Base-by-base conservation (phyloP, 495 filamentous ascomycete species). In the Penicillium riverlandense region DNA sequence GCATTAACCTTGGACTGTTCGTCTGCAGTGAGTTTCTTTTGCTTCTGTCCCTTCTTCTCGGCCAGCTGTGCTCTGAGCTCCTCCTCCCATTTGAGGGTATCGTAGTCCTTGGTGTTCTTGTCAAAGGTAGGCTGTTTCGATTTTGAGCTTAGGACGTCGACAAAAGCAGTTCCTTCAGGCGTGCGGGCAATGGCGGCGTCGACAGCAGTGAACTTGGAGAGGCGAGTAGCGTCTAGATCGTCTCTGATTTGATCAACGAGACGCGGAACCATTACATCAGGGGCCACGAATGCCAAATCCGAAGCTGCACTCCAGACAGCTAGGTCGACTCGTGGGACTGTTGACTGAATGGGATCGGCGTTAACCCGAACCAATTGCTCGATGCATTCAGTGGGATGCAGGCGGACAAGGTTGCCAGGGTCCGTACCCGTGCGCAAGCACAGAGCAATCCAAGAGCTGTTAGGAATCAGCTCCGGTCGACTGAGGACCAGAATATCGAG, bases 51-150 rank as follows among this genome's bases (percentile, higher is more conserved):
- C 66, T 89, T 92, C 72, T 96, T 98, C 52, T 86, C 72, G 15
- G 88, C 90, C 34, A 98, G 67, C 54, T 97, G 89, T 30, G 79
- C 76, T 38, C 90, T 69, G n/a, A 97, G 75, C 44, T 97, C 92
- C 54, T 86, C 82, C 62, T 98, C 92, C 92, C 92, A 98, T 66
- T 96, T 96, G 39, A 96, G 57, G 1, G 87, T 95, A 54, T 97
- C 86, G 48, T 96, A 95, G 59, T 97, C 92, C 60, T 87, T 96
- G 14, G 72, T 80, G 52, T 85, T 96, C 63, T 87, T 96, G 54
- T 86, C 78, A 7, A 85, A 76, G 11, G 78, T 55, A n/a, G 72
- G 71, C 37, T 70, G 74, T 52, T 82, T 80, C 2, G 70, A 67
- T 59, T 91, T 91, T 53, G 81, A 85, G 29, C 83, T 85, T 5